phyloP scores from a whole-genome alignment of 2,329 filamentous ascomycete genomes.

The Aspergillus niger region DNA sequence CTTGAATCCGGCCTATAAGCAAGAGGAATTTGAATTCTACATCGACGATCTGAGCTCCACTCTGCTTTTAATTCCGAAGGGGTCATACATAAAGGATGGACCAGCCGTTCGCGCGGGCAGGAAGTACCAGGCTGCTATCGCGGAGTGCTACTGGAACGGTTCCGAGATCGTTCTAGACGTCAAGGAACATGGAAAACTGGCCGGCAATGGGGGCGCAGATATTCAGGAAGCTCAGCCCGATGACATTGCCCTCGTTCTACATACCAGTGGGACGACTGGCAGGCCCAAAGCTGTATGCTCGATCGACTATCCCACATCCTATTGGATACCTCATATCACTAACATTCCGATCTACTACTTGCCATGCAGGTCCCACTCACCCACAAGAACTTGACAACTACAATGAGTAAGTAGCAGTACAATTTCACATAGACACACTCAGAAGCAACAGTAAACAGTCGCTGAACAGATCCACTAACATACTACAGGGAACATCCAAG shows the following conservation, averaged over 20 bases:
- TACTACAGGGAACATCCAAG: slow-evolving; percentile 68
- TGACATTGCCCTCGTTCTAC: slow-evolving; percentile 77
- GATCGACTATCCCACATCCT: too few species aligned
- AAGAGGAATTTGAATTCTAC: slow-evolving; percentile 89
- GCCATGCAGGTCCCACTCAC: slow-evolving; percentile 66
- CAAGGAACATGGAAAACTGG: slow-evolving; percentile 71
- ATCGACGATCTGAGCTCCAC: slow-evolving; percentile 83
- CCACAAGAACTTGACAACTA: slow-evolving; percentile 76
- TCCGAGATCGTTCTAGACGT: slow-evolving; percentile 73
- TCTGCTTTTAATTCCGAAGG: slow-evolving; percentile 73
- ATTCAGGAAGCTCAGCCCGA: slow-evolving; percentile 66
- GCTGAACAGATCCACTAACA: slow-evolving; percentile 4
- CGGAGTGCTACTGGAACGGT: slow-evolving; percentile 80
- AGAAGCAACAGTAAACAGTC: neutral
- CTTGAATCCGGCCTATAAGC: slow-evolving; percentile 86
- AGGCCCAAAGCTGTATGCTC: slow-evolving; percentile 73
- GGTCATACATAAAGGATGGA: slow-evolving; percentile 65
- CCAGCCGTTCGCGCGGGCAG: slow-evolving; percentile 74
- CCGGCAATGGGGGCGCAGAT: slow-evolving; percentile 50
- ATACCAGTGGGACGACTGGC: slow-evolving; percentile 83
- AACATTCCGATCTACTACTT: slow-evolving; percentile 3
- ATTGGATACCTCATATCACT: neutral
- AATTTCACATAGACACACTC: neutral
- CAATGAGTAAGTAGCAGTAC: slow-evolving; percentile 64
- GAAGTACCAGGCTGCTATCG: slow-evolving; percentile 80